Percentiles rank a stretch among this genome's conserved stretches.
Conservation (phyloP, 257 asterid species). For the Penstemon newberryi region DNA sequence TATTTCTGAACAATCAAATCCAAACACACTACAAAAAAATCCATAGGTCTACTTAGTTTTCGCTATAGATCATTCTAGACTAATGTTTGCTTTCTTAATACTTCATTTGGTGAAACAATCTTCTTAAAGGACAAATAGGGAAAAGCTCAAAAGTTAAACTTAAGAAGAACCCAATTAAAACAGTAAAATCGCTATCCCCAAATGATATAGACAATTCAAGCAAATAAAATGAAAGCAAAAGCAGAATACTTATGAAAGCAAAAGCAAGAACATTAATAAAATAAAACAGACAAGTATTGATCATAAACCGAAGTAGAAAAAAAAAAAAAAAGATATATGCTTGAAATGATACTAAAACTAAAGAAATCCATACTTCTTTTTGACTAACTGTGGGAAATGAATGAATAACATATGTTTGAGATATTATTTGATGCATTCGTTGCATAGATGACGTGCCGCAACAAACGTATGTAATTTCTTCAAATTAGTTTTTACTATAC, state of each 20-base stretch:
- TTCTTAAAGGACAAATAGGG: no score
- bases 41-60: no score
- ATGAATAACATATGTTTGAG: neutral
- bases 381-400: conserved; percentile 22
- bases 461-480: no score
- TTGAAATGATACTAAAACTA: neutral
- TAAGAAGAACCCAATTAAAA: neutral
- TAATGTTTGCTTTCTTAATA: neutral
- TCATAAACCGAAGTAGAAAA: neutral
- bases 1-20: no score
- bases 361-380: neutral
- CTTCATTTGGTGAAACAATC: neutral
- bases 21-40: no score
- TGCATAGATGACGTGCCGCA: no score
- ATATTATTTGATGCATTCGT: no score
- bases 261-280: neutral
- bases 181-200: neutral
- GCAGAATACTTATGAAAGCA: neutral
- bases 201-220: conserved; percentile 23
- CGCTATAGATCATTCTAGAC: neutral
- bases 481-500: no score
- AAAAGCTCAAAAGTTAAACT: neutral
- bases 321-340: neutral
- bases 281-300: neutral
- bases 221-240: conserved; percentile 18